A percentile compares a stretch with the other conserved stretches of the same genome.
These are phyloP conservation scores for Coemansia sp. DNA, from an alignment of 192 early-diverging fungal genomes.

Conservation along the genomic window DNA sequence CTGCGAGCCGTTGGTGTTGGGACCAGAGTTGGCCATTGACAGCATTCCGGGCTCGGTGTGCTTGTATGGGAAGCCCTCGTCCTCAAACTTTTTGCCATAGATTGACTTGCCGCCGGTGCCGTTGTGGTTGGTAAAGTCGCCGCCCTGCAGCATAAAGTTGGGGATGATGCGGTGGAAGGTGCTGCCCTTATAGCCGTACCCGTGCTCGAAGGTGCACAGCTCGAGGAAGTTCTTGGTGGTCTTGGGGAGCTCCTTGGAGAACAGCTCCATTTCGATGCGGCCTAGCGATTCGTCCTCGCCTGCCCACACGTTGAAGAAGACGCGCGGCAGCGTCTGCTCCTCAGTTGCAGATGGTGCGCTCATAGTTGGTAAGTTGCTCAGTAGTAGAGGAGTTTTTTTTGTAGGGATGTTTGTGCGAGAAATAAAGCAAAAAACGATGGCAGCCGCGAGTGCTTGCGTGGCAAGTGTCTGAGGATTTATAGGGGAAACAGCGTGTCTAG, in stretches of 20 bases:
- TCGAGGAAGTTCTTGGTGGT: conserved; percentile 93
- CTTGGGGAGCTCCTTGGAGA: conserved; percentile 80
- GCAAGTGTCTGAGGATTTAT: no score
- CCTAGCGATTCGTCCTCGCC: conserved; percentile 16
- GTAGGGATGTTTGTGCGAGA: no score
- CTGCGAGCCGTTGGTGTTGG: conserved; percentile 82
- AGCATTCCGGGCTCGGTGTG: conserved; percentile 68
- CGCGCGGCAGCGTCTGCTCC: conserved; percentile 37
- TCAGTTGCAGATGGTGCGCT: conserved; percentile 5
- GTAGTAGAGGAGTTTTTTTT: no score
- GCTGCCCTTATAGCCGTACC: conserved; percentile 61
- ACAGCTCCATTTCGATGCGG: conserved; percentile 50
- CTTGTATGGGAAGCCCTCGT: conserved; percentile 75
- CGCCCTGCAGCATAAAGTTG: conserved; percentile 89
- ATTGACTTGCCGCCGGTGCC: conserved; percentile 83
- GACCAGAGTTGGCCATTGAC: conserved; percentile 84
- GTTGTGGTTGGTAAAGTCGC: conserved; percentile 75
- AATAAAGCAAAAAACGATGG: neutral
- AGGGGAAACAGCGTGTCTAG: no score
- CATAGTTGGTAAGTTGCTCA: conserved; percentile 18
- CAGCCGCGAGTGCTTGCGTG: no score
- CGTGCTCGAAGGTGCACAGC: conserved; percentile 52
- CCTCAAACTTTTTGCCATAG: conserved; percentile 76
- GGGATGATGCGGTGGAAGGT: conserved; percentile 88
- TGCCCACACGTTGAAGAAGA: conserved; percentile 54